Base-by-base conservation (phyloP, 345 rosid genomes). In the Arabis hirsuta region DNA sequence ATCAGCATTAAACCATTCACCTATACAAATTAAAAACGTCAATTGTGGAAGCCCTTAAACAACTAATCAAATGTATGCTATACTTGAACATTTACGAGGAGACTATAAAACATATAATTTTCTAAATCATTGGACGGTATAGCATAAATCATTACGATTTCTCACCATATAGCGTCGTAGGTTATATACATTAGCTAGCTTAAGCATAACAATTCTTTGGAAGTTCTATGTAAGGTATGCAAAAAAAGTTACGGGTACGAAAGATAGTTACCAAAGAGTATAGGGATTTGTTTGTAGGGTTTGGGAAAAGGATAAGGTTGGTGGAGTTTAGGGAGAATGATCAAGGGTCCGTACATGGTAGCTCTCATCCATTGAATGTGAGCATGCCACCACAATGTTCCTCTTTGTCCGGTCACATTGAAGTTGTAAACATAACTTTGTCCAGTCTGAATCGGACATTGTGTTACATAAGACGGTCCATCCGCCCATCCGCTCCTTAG, bases 1-100 rank as follows among this genome's bases (percentile, higher is more conserved):
- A 79, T 88, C 97, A 32, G 81, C 73, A 71, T 83, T 86, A 46
- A 81, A 88, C 98, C 93, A 92, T 69, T 90, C 97, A 13, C 96
- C 93, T 69, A 59, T 32, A 51, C 29, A 14, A n/a, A 52, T 12
- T 2, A 10, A 13, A 13, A 68, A 4, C 31, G 19, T 20, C 24
- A 36, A 7, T 11, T 24, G n/a, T 50, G 14, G 31, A 39, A 36
- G 10, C 41, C 41, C 10, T 9, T 36, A 36, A 34, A 34, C 9
- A 34, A 34, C 38, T 34, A 34, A 5, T 34, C 7, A 34, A 34
- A 34, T 3, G 0, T 29, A 29, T 29, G 32, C 32, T 29, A 29
- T 29, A 29, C 32, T 29, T 5, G 32, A 5, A 29, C 32, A 3
- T 29, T 29, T 29, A 29, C 8, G 36, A 6, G 7, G 36, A 32